phyloP scores from a whole-genome alignment of 2,329 filamentous ascomycete genomes.

The Exophiala calicioides region DNA sequence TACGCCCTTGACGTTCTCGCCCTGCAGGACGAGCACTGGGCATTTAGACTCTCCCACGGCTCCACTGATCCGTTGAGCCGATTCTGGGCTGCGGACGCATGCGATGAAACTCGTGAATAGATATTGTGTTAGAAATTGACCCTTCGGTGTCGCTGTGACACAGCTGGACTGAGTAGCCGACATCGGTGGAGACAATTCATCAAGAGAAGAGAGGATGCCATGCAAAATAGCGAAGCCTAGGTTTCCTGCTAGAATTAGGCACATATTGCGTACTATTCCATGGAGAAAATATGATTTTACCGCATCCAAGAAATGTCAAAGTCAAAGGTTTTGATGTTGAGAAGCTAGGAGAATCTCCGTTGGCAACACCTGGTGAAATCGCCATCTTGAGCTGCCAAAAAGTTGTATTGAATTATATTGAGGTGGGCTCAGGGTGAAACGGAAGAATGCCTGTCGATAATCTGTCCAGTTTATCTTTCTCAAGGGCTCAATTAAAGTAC shows the following conservation, averaged over 20 bases:
- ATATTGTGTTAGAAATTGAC: slow-evolving; percentile 49
- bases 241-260: slow-evolving; percentile 61
- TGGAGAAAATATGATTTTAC: slow-evolving; percentile 50
- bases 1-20: slow-evolving; percentile 70
- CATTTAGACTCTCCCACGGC: slow-evolving; percentile 61
- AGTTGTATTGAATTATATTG: no score
- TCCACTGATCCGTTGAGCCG: slow-evolving; percentile 67
- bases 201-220: slow-evolving; percentile 73
- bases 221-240: slow-evolving; percentile 84
- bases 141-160: slow-evolving; percentile 39
- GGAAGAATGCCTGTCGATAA: no score
- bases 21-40: slow-evolving; percentile 66
- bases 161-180: slow-evolving; percentile 45
- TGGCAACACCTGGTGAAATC: no score
- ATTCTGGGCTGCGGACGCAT: slow-evolving; percentile 71
- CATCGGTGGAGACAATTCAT: slow-evolving; percentile 40
- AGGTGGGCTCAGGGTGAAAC: no score
- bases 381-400: no score
- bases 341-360: no score
- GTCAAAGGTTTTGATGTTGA: no score
- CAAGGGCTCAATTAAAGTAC: no score
- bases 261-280: neutral
- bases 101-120: slow-evolving; percentile 77
- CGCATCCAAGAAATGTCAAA: slow-evolving; percentile 78
- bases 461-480: no score